A percentile compares a stretch with the other conserved stretches of the same genome.
These are phyloP conservation scores for Prunus yedoensis DNA, from an alignment of 331 rosid genomes.

Conservation along the genomic window DNA sequence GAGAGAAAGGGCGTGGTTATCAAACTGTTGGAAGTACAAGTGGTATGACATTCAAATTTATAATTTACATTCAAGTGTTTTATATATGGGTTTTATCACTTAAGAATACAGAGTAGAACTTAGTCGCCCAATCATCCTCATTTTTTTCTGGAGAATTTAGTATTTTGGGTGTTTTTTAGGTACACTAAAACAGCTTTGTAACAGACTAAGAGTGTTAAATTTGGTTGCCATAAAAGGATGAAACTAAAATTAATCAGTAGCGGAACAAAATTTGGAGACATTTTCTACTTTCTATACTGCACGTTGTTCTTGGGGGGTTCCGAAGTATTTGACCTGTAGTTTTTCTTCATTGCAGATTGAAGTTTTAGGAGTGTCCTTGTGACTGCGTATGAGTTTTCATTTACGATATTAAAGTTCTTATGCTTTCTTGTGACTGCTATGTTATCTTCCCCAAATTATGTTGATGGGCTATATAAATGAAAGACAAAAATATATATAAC, in stretches of 20 bases:
- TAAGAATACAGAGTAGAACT: not conserved
- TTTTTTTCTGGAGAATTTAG: not conserved
- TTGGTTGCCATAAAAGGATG: not conserved
- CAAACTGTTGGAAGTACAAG: constrained; percentile 67
- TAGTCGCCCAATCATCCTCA: not conserved
- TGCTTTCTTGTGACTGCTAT: no score
- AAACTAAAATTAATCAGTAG: not conserved
- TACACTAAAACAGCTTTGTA: not conserved
- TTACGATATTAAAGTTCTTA: not conserved
- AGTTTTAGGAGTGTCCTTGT: not conserved
- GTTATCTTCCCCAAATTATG: no score
- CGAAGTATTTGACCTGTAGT: not conserved
- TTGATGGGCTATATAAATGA: no score
- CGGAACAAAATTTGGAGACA: not conserved
- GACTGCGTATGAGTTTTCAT: not conserved
- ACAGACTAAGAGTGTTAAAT: not conserved
- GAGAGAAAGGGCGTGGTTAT: constrained; percentile 61
- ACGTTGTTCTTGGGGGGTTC: not conserved
- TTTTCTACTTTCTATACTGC: not conserved
- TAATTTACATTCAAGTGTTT: not conserved
- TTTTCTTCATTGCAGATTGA: not conserved
- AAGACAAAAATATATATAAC: no score
- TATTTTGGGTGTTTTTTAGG: not conserved
- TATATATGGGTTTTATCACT: not conserved
- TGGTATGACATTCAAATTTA: constrained; percentile 21